phyloP scores from a whole-genome alignment of 2,329 filamentous ascomycete species.

The Diaporthe eres region DNA sequence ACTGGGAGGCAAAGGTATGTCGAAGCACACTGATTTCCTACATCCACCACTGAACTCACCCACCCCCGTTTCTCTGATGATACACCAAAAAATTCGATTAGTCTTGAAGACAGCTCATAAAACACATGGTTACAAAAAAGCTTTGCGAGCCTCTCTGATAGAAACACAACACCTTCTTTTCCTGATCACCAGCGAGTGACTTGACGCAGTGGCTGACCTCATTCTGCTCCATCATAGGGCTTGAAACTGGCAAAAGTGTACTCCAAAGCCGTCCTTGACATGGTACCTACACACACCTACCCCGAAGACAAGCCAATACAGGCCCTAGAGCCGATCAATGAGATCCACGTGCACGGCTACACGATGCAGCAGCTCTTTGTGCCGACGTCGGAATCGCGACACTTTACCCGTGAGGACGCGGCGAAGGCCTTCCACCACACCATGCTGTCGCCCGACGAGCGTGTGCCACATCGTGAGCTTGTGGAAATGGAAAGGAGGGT shows the following conservation, averaged over 20 bases:
- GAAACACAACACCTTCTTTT: slow-evolving; percentile 38
- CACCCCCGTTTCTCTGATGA: slow-evolving; percentile 64
- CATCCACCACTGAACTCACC: not conserved
- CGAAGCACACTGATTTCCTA: not conserved
- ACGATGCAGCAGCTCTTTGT: slow-evolving; percentile 76
- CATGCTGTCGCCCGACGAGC: slow-evolving; percentile 72
- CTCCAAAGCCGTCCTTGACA: slow-evolving; percentile 79
- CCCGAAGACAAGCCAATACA: slow-evolving; percentile 59
- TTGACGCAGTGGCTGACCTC: slow-evolving; percentile 44
- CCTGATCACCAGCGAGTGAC: slow-evolving; percentile 39
- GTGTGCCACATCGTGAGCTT: slow-evolving; percentile 74
- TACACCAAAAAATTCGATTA: slow-evolving; percentile 90
- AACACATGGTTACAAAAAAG: slow-evolving; percentile 86
- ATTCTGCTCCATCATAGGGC: slow-evolving; percentile 64
- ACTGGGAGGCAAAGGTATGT: slow-evolving; percentile 82
- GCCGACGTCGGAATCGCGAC: slow-evolving; percentile 73
- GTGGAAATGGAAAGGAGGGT: slow-evolving; percentile 68
- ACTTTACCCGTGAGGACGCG: slow-evolving; percentile 76
- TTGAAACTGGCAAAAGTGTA: slow-evolving; percentile 85
- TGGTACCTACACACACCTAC: slow-evolving; percentile 81
- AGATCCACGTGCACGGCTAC: slow-evolving; percentile 72
- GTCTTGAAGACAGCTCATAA: slow-evolving; percentile 91
- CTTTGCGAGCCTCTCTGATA: slow-evolving; percentile 83
- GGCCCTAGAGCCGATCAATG: slow-evolving; percentile 74
- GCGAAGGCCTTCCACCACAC: slow-evolving; percentile 74